Evolutionary conservation across 805 yeast species (phyloP), one percentile per base, ranked within the genome.

Genomic region (Monosporozyma unispora): DNA sequence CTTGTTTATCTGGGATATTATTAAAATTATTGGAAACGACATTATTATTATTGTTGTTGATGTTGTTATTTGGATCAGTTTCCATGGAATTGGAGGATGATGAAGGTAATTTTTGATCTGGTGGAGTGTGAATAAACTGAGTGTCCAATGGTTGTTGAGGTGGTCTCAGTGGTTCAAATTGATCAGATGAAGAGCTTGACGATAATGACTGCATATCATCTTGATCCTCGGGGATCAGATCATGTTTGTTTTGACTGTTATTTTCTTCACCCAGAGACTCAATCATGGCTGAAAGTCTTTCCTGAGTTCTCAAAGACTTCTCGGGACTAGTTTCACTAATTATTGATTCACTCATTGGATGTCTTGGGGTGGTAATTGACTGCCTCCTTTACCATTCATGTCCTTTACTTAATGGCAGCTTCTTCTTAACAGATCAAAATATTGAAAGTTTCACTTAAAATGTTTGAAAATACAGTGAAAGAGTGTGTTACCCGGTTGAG

Each of bases 251-350:
- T n/a, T n/a, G n/a, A n/a, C n/a, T n/a, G n/a, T n/a, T n/a, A 14
- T 39, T 11, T 21, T 28, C 35, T 29, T 29, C 33, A 4, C 25
- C 45, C 25, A 47, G 28, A 18, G 44, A 39, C 19, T 47, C 38
- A 21, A 47, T 47, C 49, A 47, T 41, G 11, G 49, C 49, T 25
- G 49, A 47, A 28, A 47, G 40, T 23, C 45, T 27, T 10, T 47
- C 27, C 40, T 47, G 49, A 16, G 49, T 47, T 37, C 42, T 44
- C 3, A 40, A 14, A 4, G 39, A 29, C 21, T 47, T 47, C 49
- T 47, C 38, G 11, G 49, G 49, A 12, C 22, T n/a, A 6, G 7
- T 8, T 5, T 41, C 31, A n/a, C 12, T 21, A 5, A 4, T 21
- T 11, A 8, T 12, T 18, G 42, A 22, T 14, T 39, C 42, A 22